Base-by-base conservation (phyloP, 139 green algal genomes). In the Tetradesmus lagerheimii region DNA sequence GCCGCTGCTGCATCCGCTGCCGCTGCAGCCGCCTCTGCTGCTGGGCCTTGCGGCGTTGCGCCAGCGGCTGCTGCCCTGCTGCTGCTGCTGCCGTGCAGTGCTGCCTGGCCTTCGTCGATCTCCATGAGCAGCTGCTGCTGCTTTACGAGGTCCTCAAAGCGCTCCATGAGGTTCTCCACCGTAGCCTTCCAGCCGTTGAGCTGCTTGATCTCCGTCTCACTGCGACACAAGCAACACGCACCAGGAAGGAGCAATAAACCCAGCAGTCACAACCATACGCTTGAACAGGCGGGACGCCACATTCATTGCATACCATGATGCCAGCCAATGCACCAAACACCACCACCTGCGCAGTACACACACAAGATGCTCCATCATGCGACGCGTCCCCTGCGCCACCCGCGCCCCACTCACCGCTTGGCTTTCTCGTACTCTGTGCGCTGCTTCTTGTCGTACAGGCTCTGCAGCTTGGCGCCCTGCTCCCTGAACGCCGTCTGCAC, bases 401-500 rank as follows among this genome's bases (percentile, higher is more conserved):
- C n/a, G n/a, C 16, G 20, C 29, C 5, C 4, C 39, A 16, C 80
- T 91, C 62, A 96, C 94, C 93, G 86, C 78, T 95, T 95, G 34
- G 93, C 92, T 78, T 97, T 96, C 50, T 97, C 95, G 37, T 94
- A 92, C 91, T 98, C 95, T 3, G 90, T 93, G 45, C 93, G 91
- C 90, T 97, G 94, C 85, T 95, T 94, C 85, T 95, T 94, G 90
- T 97, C 95, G 67, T 96, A 97, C 77, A 97, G 95, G 79, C 83
- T 91, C 91, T 98, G 95, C 85, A 98, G 87, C 27, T 94, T 92
- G 0, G 94, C 90, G 5, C 95, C 95, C 85, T 97, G 95, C 93
- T 98, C 95, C 25, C 95, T 90, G 90, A 98, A 97, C n/a, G 95
- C 96, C 5, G 93, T 97, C 92, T 98, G 96, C n/a, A 97, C 95